Percentiles rank a stretch among this genome's conserved stretches.
Evolutionary conservation across 305 asterid species (phyloP).

Genomic region (Solanum aculeatissimum): DNA sequence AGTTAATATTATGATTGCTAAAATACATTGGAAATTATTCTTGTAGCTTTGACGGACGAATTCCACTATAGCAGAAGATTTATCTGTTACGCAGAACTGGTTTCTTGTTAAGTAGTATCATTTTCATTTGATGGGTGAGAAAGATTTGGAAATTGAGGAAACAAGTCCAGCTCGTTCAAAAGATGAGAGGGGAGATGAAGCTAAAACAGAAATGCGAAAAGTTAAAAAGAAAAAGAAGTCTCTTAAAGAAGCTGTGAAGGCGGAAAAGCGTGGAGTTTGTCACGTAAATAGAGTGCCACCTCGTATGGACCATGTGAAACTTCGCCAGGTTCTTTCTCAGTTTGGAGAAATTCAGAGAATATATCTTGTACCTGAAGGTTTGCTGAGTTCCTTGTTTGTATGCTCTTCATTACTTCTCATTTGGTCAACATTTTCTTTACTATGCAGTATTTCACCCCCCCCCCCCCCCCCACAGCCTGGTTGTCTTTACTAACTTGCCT

Average conservation of each 20-base stretch:
- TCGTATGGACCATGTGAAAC: conserved; percentile 68
- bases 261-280: conserved; percentile 64
- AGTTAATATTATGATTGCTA: neutral
- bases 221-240: conserved; percentile 35
- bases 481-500: neutral
- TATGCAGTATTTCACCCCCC: neutral
- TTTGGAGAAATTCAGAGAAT: conserved; percentile 69
- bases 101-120: neutral
- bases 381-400: neutral
- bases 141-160: conserved; percentile 20
- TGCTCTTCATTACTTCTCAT: neutral
- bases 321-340: conserved; percentile 66
- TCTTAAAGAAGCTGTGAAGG: conserved; percentile 38
- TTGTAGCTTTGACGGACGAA: neutral
- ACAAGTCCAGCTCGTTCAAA: conserved; percentile 9
- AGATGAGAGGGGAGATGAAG: conserved; percentile 12
- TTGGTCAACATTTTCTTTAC: neutral
- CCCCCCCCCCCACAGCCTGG: neutral
- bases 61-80: neutral
- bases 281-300: conserved; percentile 81
- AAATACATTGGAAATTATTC: neutral
- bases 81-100: neutral
- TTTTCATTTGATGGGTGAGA: conserved; percentile 28
- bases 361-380: conserved; percentile 79
- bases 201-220: conserved; percentile 15